phyloP scores from a whole-genome alignment of 352 stramenopile genomes.

The Thalassiosira pacifica region DNA sequence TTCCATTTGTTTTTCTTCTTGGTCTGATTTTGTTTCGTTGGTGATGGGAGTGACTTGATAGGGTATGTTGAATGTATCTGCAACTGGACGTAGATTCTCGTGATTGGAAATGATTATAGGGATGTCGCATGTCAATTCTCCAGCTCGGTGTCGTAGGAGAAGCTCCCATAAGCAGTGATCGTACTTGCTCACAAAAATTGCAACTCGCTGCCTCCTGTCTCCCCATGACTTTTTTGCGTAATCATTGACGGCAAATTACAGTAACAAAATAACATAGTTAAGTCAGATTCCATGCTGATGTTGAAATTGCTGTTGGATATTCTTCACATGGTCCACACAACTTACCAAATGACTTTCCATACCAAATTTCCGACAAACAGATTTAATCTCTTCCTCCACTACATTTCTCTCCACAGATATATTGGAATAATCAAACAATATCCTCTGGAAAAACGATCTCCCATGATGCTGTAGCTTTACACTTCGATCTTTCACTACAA shows the following conservation, averaged over 20 bases:
- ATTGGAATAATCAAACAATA: slow-evolving; percentile 74
- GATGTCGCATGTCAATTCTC: slow-evolving; percentile 85
- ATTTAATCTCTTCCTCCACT: slow-evolving; percentile 57
- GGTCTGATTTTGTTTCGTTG: slow-evolving; percentile 73
- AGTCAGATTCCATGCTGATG: too few relatives aligned
- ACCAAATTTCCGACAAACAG: slow-evolving; percentile 62
- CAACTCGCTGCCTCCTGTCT: slow-evolving; percentile 63
- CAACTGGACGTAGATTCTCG: slow-evolving; percentile 71
- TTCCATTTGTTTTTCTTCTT: slow-evolving; percentile 80
- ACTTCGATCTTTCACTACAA: slow-evolving; percentile 3
- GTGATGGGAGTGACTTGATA: slow-evolving; percentile 84
- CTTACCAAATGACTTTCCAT: slow-evolving; percentile 66
- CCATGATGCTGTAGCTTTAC: slow-evolving; percentile 24
- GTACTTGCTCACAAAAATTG: slow-evolving; percentile 85
- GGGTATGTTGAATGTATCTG: slow-evolving; percentile 85
- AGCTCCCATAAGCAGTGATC: slow-evolving; percentile 87
- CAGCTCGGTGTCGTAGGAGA: slow-evolving; percentile 81
- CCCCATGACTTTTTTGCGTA: slow-evolving; percentile 77
- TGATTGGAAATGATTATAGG: slow-evolving; percentile 86
- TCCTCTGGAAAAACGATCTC: slow-evolving; percentile 74
- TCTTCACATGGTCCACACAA: slow-evolving; percentile 67
- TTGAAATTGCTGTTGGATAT: too few relatives aligned
- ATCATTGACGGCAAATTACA: too few relatives aligned
- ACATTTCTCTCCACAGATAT: slow-evolving; percentile 45
- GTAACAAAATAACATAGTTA: too few relatives aligned